Percentiles rank a stretch among this genome's conserved stretches.
phyloP scores from a whole-genome alignment of 495 filamentous ascomycete genomes.

The Xylaria scruposa region DNA sequence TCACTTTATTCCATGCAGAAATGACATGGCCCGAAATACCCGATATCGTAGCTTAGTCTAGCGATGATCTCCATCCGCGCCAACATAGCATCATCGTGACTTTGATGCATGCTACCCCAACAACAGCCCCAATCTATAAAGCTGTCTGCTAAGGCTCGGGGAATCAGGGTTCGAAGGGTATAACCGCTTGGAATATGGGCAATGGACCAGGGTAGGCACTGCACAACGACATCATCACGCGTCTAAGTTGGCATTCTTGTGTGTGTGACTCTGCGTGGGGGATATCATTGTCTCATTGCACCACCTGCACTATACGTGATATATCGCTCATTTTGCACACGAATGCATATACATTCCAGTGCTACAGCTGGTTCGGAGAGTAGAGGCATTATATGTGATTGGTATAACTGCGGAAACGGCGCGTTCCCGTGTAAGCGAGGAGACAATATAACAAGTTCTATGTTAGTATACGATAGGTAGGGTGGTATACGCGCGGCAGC shows the following conservation, averaged over 20 bases:
- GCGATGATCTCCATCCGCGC: neutral
- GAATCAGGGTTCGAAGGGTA: constrained; percentile 14
- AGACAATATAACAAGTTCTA: neutral
- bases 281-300: constrained; percentile 2
- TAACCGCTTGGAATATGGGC: constrained; percentile 2
- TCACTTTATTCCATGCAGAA: neutral
- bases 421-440: neutral
- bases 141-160: neutral
- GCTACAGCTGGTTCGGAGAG: neutral
- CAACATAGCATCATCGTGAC: neutral
- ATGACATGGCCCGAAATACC: neutral
- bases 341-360: neutral
- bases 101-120: neutral
- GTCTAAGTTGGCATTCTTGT: neutral
- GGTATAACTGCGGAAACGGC: neutral
- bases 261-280: neutral
- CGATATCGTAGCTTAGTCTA: neutral
- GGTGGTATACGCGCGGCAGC: neutral
- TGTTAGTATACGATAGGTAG: neutral
- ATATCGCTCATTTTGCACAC: constrained; percentile 3
- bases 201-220: neutral
- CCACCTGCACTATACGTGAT: neutral
- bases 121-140: constrained; percentile 13
- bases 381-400: neutral
- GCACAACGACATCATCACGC: constrained; percentile 21